Percentiles rank a stretch among this genome's conserved stretches.
phyloP scores from a whole-genome alignment of 2,329 filamentous ascomycete species.

The Massarina eburnea region DNA sequence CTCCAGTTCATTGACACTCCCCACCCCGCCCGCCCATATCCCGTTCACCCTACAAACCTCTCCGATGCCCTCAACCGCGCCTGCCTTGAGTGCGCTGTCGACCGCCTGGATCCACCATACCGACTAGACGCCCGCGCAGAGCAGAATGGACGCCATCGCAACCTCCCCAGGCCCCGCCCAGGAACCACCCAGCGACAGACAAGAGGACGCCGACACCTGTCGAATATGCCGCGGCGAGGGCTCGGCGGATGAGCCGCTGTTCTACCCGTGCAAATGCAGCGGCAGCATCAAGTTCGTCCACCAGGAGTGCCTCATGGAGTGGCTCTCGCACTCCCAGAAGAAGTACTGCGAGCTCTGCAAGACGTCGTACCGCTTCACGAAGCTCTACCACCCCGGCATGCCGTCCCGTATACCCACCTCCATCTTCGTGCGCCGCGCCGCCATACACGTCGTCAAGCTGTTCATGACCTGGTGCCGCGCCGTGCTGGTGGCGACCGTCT shows the following conservation, averaged over 20 bases:
- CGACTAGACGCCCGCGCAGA: not conserved
- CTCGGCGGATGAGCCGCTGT: constrained; percentile 79
- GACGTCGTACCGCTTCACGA: constrained; percentile 96
- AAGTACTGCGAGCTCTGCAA: constrained; percentile 99
- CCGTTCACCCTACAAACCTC: not conserved
- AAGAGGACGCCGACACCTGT: constrained; percentile 76
- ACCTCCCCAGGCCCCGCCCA: not conserved
- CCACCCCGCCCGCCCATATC: not conserved
- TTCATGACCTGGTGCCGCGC: constrained; percentile 77
- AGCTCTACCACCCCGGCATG: constrained; percentile 95
- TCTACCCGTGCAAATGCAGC: constrained; percentile 98
- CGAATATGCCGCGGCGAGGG: constrained; percentile 94
- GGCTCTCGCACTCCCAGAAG: constrained; percentile 98
- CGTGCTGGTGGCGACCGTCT: constrained; percentile 77
- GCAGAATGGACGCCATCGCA: not conserved
- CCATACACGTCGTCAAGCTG: constrained; percentile 71
- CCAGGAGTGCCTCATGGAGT: constrained; percentile 97
- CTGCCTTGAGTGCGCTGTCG: not conserved
- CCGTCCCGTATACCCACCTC: constrained; percentile 77
- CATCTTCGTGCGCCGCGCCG: constrained; percentile 78
- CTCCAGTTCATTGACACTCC: too few relatives aligned
- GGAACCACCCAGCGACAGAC: constrained; percentile 29
- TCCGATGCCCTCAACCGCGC: not conserved
- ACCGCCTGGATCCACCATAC: not conserved
- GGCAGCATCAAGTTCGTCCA: constrained; percentile 99